Conservation (phyloP, 2,329 filamentous ascomycete genomes). For the Amauroascus niger region DNA sequence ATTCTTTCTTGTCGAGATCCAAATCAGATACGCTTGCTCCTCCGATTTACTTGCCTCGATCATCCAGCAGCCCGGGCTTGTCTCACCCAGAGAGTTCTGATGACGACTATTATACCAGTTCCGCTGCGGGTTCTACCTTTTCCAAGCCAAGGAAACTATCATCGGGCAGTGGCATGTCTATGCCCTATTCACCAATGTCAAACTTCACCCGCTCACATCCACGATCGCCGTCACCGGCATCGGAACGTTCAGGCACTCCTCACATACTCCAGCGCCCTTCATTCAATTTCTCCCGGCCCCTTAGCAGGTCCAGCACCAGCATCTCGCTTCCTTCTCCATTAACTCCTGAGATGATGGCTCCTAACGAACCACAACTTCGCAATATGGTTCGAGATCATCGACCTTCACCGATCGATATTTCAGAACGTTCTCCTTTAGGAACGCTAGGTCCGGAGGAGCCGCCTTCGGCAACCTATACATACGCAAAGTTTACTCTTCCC, state of each 20-base stretch:
- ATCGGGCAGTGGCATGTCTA: constrained; percentile 54
- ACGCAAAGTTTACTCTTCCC: constrained; percentile 74
- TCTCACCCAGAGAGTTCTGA: constrained; percentile 54
- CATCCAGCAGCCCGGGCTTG: constrained; percentile 47
- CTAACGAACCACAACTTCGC: constrained; percentile 34
- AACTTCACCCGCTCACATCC: constrained; percentile 54
- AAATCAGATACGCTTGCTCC: constrained; percentile 34
- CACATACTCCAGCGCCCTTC: constrained; percentile 57
- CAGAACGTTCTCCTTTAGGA: constrained; percentile 16
- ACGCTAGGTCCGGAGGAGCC: constrained; percentile 20
- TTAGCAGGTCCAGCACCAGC: constrained; percentile 51
- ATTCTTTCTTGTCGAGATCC: constrained; percentile 2
- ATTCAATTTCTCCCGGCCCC: constrained; percentile 88
- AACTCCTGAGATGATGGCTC: constrained; percentile 37
- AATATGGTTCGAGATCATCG: constrained; percentile 19
- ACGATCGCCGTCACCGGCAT: constrained; percentile 75
- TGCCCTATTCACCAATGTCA: constrained; percentile 54
- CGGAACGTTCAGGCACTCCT: constrained; percentile 61
- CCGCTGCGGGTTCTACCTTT: constrained; percentile 50
- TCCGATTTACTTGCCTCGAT: constrained; percentile 37
- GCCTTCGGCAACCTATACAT: constrained; percentile 60
- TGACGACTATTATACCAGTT: constrained; percentile 60
- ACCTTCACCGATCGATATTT: constrained; percentile 29
- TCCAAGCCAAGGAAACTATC: constrained; percentile 69
- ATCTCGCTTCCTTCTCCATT: constrained; percentile 28